Evolutionary conservation across 2,329 filamentous ascomycete genomes (phyloP), one percentile per base, ranked within the genome.

Genomic region (Fusarium multiceps): DNA sequence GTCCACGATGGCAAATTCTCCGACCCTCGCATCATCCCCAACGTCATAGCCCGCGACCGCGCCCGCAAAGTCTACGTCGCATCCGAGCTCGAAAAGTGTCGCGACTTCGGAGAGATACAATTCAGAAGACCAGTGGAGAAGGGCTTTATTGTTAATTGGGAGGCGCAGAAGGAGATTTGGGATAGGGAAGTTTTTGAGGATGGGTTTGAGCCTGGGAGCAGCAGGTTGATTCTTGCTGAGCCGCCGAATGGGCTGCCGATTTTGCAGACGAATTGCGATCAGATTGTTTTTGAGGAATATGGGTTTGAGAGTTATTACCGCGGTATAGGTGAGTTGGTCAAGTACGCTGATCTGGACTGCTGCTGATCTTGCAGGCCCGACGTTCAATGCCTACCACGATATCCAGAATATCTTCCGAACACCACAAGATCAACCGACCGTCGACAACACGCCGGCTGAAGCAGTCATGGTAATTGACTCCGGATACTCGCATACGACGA

Each of bases 231-330:
- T 6, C 86, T 98, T 53, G 90, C 92, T 2, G 96, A 99, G 79
- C 92, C 93, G 47, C 91, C 94, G 6, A 97, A 97, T 80, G 90
- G 91, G 6, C 86, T 97, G 59, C 90, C 91, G 1, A 89, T 90
- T 14, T 82, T 99, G 68, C 94, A 98, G 80, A 88, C 90, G 41
- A 96, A 98, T 78, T 94, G 93, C 73, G 96, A 99, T 76, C 95
- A 99, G 82, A 93, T 99, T 77, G 89, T 98, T 2, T 98, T 99
- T 83, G 96, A 99, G 78, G 94, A 98, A 78, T 99, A 96, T 82
- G 93, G 93, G 4, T 99, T 99, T 80, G 88, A 91, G 13, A 91
- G 92, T 71, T 97, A 97, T 81, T 92, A 91, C 70, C 89, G 96
- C 65, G 90, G 88, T 60, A 83, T 92, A 69, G 92, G 92, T 88